Conservation (phyloP, 805 yeast species). For the Suhomyces faveliae region DNA sequence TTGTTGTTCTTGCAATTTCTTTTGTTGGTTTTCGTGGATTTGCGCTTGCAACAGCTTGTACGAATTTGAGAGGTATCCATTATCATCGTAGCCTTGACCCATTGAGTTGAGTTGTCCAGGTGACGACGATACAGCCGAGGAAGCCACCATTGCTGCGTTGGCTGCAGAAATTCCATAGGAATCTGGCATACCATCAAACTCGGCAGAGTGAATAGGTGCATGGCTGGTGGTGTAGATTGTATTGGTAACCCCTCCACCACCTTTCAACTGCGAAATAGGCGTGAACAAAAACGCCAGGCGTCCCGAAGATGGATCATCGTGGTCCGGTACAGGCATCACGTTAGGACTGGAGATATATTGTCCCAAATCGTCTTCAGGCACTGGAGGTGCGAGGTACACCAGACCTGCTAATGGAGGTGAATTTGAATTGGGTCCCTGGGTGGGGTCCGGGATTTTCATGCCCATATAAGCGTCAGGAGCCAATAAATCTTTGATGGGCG, state of each 20-base stretch:
- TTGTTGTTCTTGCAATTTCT: conserved; percentile 14
- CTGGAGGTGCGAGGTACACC: conserved; percentile 74
- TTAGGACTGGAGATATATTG: conserved; percentile 52
- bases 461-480: conserved; percentile 70
- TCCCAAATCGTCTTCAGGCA: conserved; percentile 79
- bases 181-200: conserved; percentile 10
- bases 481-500: conserved; percentile 78
- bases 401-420: conserved; percentile 96
- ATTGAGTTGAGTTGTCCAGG: not conserved
- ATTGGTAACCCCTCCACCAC: conserved; percentile 27
- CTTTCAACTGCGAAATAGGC: conserved; percentile 44
- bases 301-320: conserved; percentile 34
- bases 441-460: conserved; percentile 81
- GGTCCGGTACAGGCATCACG: conserved; percentile 37
- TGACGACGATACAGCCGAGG: not conserved
- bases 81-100: not conserved
- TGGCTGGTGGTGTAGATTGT: conserved; percentile 14
- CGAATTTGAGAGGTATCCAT: conserved; percentile 12
- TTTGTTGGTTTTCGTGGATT: conserved; percentile 15
- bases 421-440: conserved; percentile 67
- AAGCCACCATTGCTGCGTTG: not conserved
- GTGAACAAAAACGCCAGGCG: conserved; percentile 44
- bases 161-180: not conserved
- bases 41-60: conserved; percentile 17
- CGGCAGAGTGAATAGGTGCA: conserved; percentile 17